Base-by-base conservation (phyloP, 208 protist genomes). In the Trypanosoma caninum region DNA sequence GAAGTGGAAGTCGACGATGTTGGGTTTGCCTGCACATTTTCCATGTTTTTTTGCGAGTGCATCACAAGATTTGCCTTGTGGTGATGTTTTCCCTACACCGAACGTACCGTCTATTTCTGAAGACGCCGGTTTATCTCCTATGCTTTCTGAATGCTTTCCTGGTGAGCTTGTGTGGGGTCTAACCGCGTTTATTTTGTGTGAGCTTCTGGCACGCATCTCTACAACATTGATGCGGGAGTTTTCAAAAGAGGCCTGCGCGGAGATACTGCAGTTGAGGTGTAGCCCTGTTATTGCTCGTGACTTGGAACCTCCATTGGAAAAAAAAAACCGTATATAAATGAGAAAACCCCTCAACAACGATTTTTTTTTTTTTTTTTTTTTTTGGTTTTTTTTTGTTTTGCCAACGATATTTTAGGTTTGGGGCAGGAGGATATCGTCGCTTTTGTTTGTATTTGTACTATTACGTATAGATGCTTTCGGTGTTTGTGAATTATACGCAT, bases 121-220 rank as follows among this genome's bases (percentile, higher is more conserved):
- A 20, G 84, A 95, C 59, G 67, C 52, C 35, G 72, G 56, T 16
- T 74, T 74, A 16, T 54, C 62, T 9, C 83, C 80, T 23, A 65
- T 95, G 76, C 74, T 83, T 23, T 66, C 71, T 3, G 56, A 58
- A n/a, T 73, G 88, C 48, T 91, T 83, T 58, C 84, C 83, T 27
- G 86, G 85, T 20, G 79, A 91, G 71, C 53, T 93, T 1, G 89
- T 95, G 9, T 95, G 86, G 84, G 89, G 86, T 1, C 60, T 95
- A 30, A 95, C 89, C 0, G 72, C 75, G 27, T 84, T 91, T 65
- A 72, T 89, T 45, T 63, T 79, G 13, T 83, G 77, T 54, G 85
- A 95, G 62, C 59, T 95, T 5, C 54, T 92, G 31, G 72, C 75
- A 3, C 74, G 84, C 25, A 27, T 95, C 8, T 74, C 81, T 4